Base-by-base conservation (phyloP, 768 basidiomycete genomes). In the Cystobasidium tubakii region DNA sequence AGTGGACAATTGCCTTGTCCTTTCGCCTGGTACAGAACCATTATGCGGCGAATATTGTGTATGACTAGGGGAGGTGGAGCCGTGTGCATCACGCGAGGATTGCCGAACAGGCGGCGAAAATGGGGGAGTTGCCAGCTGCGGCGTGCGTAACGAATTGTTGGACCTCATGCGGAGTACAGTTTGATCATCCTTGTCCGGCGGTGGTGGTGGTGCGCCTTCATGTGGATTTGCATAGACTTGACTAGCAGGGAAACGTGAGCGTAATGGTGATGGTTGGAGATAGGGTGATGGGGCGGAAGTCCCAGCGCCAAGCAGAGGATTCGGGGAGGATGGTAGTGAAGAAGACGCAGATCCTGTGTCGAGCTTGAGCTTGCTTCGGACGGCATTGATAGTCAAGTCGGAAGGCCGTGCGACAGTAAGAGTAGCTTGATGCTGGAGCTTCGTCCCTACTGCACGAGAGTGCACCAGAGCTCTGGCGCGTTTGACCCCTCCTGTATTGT, bases 331-430 rank as follows among this genome's bases (percentile, higher is more conserved):
- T 23, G 69, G 69, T 21, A 71, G 39, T 21, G 36, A 42, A 13
- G 69, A 71, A 19, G 69, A 60, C 13, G 69, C 69, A 10, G 36
- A 42, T 2, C 69, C 69, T 17, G 69, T 57, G 39, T 71, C 69
- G 50, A 71, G 69, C 69, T 60, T 71, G 53, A 71, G 69, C 69
- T 71, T 71, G 69, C 55, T 71, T 44, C 69, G 53, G 15, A 71
- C 69, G 6, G 44, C 29, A 27, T 44, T 55, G n/a, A 39, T 9
- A 7, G 69, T 33, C 17, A 71, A 44, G 23, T 71, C 69, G 10
- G 53, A 46, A 23, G 55, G 54, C 31, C 69, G 53, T 4, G 69
- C 33, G 4, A 71, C 34, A 1, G 69, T 71, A 6, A 71, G 23
- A 6, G 53, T 57, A 27, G 54, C 69, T 25, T 71, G 69, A 31